Percentiles rank a stretch among this genome's conserved stretches.
Conservation (phyloP, 148 eudicot genomes). For the Vaccinium darrowii region DNA sequence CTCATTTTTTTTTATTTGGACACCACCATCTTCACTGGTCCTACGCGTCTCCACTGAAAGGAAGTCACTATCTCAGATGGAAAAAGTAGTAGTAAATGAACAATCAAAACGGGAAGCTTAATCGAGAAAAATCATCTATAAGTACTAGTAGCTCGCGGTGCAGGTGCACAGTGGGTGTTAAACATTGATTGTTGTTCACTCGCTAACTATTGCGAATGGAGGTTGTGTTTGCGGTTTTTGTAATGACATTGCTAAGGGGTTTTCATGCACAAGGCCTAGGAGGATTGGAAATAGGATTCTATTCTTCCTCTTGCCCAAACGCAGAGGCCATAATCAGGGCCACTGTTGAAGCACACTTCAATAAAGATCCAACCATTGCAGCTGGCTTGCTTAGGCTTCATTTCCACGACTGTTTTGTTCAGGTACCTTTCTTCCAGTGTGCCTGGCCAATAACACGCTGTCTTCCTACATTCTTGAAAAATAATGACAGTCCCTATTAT, state of each 20-base stretch:
- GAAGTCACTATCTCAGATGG: background rate
- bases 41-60: constrained; percentile 9
- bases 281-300: constrained; percentile 37
- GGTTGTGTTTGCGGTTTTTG: constrained; percentile 8
- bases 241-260: constrained; percentile 4
- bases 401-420: constrained; percentile 81
- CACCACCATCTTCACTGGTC: constrained; percentile 8
- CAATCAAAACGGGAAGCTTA: background rate
- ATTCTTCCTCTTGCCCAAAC: constrained; percentile 51
- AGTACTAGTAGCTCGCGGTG: background rate
- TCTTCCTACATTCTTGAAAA: background rate
- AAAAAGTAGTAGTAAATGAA: background rate
- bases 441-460: background rate
- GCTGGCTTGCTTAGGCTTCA: constrained; percentile 69
- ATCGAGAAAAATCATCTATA: constrained; percentile 1
- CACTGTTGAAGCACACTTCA: constrained; percentile 45
- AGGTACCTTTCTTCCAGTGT: constrained; percentile 26
- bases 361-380: constrained; percentile 54
- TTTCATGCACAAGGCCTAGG: constrained; percentile 36
- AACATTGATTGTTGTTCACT: background rate
- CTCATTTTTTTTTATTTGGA: background rate
- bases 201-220: constrained; percentile 11
- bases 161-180: background rate
- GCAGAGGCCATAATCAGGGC: constrained; percentile 54
- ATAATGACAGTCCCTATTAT: background rate